phyloP scores from a whole-genome alignment of 2,329 filamentous ascomycete species.

The Ophiobolus disseminans region DNA sequence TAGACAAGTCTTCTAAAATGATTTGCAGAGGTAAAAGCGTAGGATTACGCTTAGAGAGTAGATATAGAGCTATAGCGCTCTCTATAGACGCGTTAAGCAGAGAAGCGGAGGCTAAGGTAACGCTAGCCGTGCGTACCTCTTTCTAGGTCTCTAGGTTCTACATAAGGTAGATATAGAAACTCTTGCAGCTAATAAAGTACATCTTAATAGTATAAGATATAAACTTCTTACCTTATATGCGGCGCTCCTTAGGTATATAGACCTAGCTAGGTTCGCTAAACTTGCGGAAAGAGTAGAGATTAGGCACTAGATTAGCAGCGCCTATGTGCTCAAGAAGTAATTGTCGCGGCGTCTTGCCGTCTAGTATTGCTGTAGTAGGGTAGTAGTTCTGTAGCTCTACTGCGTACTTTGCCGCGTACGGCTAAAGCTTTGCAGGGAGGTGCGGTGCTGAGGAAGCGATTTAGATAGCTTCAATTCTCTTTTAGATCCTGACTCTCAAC shows the following conservation, averaged over 20 bases:
- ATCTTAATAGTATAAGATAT: not conserved
- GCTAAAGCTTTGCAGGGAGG: conserved; percentile 1
- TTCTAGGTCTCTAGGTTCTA: not conserved
- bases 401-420: not conserved
- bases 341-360: not conserved
- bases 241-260: conserved; percentile 2
- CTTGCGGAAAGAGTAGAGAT: conserved; percentile 1
- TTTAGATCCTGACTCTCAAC: no score
- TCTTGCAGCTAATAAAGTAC: not conserved
- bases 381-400: not conserved
- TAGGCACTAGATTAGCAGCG: not conserved
- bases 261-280: conserved; percentile 1
- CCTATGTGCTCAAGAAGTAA: conserved; percentile 1
- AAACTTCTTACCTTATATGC: conserved; percentile 1
- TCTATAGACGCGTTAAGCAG: conserved; percentile 1
- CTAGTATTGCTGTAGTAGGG: conserved; percentile 1
- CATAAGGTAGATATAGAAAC: not conserved
- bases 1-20: not conserved
- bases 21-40: not conserved
- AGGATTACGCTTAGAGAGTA: no score
- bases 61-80: not conserved
- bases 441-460: not conserved
- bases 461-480: no score
- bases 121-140: not conserved
- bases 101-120: conserved; percentile 1